Base-by-base conservation (phyloP, 108 stramenopile species). In the Discostella stelligeroides region DNA sequence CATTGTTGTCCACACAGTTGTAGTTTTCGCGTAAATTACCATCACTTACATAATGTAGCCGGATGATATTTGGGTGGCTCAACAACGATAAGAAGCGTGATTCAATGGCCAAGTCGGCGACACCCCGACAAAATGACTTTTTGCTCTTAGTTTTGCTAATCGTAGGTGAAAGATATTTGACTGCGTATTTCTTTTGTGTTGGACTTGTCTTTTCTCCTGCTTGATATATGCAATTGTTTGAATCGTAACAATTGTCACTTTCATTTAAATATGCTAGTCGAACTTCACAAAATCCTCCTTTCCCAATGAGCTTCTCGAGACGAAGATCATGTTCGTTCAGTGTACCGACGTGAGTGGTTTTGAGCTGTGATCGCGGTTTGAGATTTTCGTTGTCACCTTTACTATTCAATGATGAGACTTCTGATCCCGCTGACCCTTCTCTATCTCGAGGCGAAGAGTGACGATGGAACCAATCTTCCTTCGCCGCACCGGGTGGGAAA, bases 91-190 rank as follows among this genome's bases (percentile, higher is more conserved):
- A 57, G 48, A 89, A 89, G 11, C 75, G 62, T 7, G 88, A 85
- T 63, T 92, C 91, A 7, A 79, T 85, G 27, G 76, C 85, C 76
- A 92, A 76, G 64, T 92, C 91, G 18, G 88, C 79, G 14, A 76
- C 87, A n/a, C 82, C 88, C 11, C 76, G 80, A 41, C 73, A 59
- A 61, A 82, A 84, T 37, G 74, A 71, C 24, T 82, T 75, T 63
- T 68, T 84, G 45, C 84, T 76, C 67, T 87, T 84, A 4, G 76
- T 85, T 41, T 84, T 82, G 21, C 30, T 54, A 27, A 67, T 61
- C 12, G 27, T 23, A 8, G 74, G 74, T n/a, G 23, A n/a, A 27
- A 90, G 63, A 46, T 85, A 86, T 63, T 92, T 92, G 57, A 92
- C 68, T 38, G 80, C 87, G 60, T 88, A 88, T n/a, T 79, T 15